Base-by-base conservation (phyloP, 768 basidiomycete genomes). In the Suillus americanus region DNA sequence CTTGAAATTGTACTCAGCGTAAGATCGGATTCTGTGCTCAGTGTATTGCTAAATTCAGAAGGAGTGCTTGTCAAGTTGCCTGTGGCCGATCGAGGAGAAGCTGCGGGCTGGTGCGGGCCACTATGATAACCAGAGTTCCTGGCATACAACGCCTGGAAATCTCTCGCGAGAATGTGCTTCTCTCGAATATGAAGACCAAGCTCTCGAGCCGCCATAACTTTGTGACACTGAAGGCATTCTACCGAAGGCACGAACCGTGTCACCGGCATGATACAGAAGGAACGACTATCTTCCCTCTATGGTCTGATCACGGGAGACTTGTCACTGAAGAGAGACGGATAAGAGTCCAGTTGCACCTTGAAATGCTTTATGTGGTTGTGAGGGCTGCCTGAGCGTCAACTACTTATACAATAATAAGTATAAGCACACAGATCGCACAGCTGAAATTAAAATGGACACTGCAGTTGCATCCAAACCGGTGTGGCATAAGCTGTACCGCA, bases 1-100 rank as follows among this genome's bases (percentile, higher is more conserved):
- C 64, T 74, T 64, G 55, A 9, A 37, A 55, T n/a, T 23, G 35
- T 56, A 23, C 55, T 56, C 56, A 18, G 23, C 16, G 56, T 25
- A 18, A 57, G 56, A 25, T 57, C 56, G 38, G 56, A 57, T 38
- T 57, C 35, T 57, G 35, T 38, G 23, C 37, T 57, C 23, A 57
- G 13, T 25, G 56, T 25, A 57, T 57, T 57, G 23, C 37, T 57
- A 8, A 38, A 38, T 18, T 25, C 56, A 40, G 53, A 54, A 33
- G 56, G 37, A 40, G 23, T 5, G 16, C 56, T 16, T 23, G 35
- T 37, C 35, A 20, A n/a, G 53, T 33, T 54, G 10, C 10, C 30
- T 33, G 10, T 33, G 20, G 30, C 13, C 12, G 53, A 54, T 20
- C 5, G 5, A 25, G 37, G 56, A 25, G 56, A 40, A 40, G 38